Percentiles rank a stretch among this genome's conserved stretches.
These are phyloP conservation scores for Metschnikowia peoriensis DNA, from an alignment of 805 yeast species.

Conservation along the genomic window DNA sequence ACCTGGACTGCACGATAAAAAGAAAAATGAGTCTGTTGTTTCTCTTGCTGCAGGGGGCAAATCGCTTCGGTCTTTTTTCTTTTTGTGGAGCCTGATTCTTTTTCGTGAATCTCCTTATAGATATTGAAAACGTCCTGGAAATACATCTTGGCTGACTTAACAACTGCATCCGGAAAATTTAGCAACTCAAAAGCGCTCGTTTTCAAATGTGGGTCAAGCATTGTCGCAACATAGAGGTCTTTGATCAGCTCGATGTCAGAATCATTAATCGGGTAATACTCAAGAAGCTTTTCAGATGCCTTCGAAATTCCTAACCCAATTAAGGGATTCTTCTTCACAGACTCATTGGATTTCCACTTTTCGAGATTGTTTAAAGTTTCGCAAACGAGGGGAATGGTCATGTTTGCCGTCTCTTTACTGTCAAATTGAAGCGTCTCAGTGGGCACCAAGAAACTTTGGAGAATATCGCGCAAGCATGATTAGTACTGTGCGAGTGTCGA, in stretches of 20 bases:
- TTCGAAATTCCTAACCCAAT: not conserved
- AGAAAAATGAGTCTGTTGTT: not conserved
- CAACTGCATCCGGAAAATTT: not conserved
- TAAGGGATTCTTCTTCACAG: not conserved
- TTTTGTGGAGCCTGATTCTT: not conserved
- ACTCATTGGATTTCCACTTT: not conserved
- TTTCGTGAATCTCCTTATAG: not conserved
- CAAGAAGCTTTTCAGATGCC: not conserved
- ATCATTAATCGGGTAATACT: constrained; percentile 1
- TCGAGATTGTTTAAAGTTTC: not conserved
- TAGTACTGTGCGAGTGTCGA: not conserved
- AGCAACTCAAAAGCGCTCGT: not conserved
- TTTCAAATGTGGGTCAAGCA: constrained; percentile 5
- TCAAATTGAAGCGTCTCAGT: not conserved
- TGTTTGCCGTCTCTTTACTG: not conserved
- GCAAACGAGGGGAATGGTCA: not conserved
- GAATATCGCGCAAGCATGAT: not conserved
- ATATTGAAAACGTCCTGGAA: not conserved
- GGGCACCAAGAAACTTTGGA: not conserved
- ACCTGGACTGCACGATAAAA: not conserved
- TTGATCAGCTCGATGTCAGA: not conserved
- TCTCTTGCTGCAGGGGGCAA: not conserved
- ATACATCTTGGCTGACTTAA: not conserved
- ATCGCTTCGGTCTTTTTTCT: not conserved
- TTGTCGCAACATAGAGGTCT: constrained; percentile 3